Percentiles rank a stretch among this genome's conserved stretches.
These are phyloP conservation scores for Mesembryanthemum crystallinum DNA, from an alignment of 148 eudicot genomes.

Conservation along the genomic window DNA sequence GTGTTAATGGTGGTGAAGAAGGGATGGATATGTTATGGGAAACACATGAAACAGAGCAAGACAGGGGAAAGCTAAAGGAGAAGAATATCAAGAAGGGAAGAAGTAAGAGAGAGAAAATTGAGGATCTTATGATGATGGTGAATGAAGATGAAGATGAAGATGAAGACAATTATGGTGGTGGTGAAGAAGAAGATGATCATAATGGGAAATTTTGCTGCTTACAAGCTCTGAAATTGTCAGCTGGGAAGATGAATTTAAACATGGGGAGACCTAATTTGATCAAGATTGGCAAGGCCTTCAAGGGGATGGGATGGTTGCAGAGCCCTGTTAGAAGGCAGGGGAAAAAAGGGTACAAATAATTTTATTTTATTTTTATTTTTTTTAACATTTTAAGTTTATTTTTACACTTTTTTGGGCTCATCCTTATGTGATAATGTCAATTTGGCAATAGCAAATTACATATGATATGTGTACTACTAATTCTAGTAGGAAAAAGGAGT, in stretches of 20 bases:
- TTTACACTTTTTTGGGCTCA: neutral
- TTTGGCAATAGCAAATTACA: neutral
- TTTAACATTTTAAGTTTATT: neutral
- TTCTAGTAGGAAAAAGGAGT: neutral
- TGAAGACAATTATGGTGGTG: slow-evolving; percentile 31
- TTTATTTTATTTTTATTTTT: neutral
- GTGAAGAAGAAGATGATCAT: slow-evolving; percentile 33
- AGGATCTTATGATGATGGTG: slow-evolving; percentile 30
- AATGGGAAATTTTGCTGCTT: slow-evolving; percentile 68
- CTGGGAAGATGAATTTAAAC: slow-evolving; percentile 81
- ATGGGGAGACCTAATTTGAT: slow-evolving; percentile 60
- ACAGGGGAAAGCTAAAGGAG: slow-evolving; percentile 15
- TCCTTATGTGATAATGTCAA: slow-evolving; percentile 8
- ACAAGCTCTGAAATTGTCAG: slow-evolving; percentile 76
- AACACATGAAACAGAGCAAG: slow-evolving; percentile 51
- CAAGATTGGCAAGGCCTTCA: slow-evolving; percentile 68
- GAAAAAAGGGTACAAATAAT: slow-evolving; percentile 26
- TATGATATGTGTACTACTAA: slow-evolving; percentile 10
- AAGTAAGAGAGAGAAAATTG: slow-evolving; percentile 20
- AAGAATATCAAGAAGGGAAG: slow-evolving; percentile 14
- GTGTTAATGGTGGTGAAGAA: slow-evolving; percentile 37
- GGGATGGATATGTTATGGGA: slow-evolving; percentile 96
- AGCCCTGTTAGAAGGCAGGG: slow-evolving; percentile 31
- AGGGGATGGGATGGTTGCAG: slow-evolving; percentile 79
- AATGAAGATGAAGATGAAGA: slow-evolving; percentile 13